Base-by-base conservation (phyloP, 2,329 filamentous ascomycete species). In the Coniochaeta sp. region DNA sequence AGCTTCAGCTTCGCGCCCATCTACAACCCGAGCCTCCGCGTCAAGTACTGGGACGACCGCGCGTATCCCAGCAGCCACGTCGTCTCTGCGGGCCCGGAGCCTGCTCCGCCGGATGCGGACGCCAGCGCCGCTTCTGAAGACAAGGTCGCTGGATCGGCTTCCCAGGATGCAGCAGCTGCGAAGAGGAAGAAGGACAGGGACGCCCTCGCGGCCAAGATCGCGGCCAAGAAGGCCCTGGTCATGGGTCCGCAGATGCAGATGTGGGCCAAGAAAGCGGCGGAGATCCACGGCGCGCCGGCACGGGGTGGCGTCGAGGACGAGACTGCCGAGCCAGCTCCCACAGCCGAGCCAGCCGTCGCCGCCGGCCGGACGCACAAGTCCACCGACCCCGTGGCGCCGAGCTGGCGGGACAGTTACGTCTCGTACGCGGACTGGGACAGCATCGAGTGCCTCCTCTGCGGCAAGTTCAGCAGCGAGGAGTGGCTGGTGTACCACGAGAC, bases 11-110 rank as follows among this genome's bases (percentile, higher is more conserved):
- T 93, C 68, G 80, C 81, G 34, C 88, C 89, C 1, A 77, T 90
- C 1, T 85, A 84, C 64, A 92, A 92, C 66, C 80, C 86, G 1
- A 77, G 81, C 0, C 73, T 90, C 60, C 85, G 85, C 62, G 80
- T 93, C 47, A 86, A 86, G 68, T 93, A 93, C 71, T 91, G 90
- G 82, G 89, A 93, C 67, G 81, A 86, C 58, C 83, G 86, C 26
- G 87, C 86, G 1, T 93, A 90, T 67, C 87, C 86, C 1, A 89
- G 81, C 52, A 84, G 89, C 65, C 75, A 85, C 40, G 73, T 83
- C 1, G 77, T 90, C 4, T 82, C 84, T n/a, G 71, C 77, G 3
- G 76, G 80, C 19, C 77, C 81, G 16, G 74, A 79, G 0, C 16
- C 54, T 61, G 6, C 61, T 44, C 65, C 71, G 42, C 61, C 74